Evolutionary conservation across 1,284 basidiomycete genomes (phyloP), one percentile per base, ranked within the genome.

Genomic region (Pascua guehoae): DNA sequence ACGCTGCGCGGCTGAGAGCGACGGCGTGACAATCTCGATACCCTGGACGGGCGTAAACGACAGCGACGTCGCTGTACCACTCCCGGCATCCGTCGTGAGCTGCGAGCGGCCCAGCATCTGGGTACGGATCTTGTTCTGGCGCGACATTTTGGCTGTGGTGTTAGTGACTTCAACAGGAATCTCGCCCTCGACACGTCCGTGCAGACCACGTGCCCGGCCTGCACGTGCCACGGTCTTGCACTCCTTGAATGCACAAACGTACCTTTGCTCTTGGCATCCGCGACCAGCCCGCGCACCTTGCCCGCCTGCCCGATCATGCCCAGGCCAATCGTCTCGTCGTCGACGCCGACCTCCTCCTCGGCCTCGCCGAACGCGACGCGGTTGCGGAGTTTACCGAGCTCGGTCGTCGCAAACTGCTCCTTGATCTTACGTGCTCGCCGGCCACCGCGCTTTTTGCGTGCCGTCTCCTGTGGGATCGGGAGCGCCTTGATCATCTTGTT

Each of bases 41-140:
- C 91, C 95, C 85, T 98, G 95, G 8, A 94, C 89, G 10, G 95
- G 95, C 7, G 95, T 98, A 59, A 98, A 95, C 10, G 88, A 88
- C 57, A 98, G 79, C 24, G 90, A 93, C 0, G 93, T 96, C 2
- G 91, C 87, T 4, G 89, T 93, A 46, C 95, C 95, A 0, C 88
- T 88, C 15, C 72, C 69, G 3, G 74, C 67, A 74, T 76, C 81
- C 46, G 73, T 73, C 12, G 75, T 68, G 47, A 87, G 85, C 2
- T 87, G 86, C 15, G 86, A 84, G 53, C 88, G 82, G 48, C 88
- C 86, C 58, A 94, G 82, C 36, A 88, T 82, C 52, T 89, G 88
- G 0, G 90, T 92, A 32, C 95, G 86, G 53, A 94, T 81, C 74
- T 92, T 93, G 79, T 97, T 97, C 46, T 87, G 85, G 78, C 97